A percentile compares a stretch with the other conserved stretches of the same genome.
These are phyloP conservation scores for Chenopodium quinoa DNA, from an alignment of 148 eudicot species.

Conservation along the genomic window DNA sequence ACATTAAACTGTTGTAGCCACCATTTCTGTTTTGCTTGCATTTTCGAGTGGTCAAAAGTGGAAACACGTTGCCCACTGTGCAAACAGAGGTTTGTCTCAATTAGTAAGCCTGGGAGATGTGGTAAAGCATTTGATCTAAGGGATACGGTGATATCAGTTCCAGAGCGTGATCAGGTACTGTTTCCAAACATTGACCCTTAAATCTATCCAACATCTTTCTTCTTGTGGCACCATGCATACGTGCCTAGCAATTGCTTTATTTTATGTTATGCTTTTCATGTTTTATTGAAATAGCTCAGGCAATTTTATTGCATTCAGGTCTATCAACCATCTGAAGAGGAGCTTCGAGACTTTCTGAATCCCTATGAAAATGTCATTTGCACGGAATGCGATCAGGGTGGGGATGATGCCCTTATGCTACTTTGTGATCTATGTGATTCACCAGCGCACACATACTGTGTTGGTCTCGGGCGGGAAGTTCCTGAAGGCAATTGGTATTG, in stretches of 20 bases:
- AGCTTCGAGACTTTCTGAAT: constrained; percentile 73
- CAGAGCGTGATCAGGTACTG: constrained; percentile 92
- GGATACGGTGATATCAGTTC: constrained; percentile 52
- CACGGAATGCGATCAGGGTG: constrained; percentile 88
- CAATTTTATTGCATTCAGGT: constrained; percentile 49
- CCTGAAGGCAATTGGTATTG: constrained; percentile 99
- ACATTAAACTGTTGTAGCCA: constrained; percentile 85
- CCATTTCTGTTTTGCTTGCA: constrained; percentile 88
- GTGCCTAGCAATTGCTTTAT: not conserved
- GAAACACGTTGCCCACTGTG: constrained; percentile 98
- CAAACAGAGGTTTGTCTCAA: constrained; percentile 78
- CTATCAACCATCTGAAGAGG: constrained; percentile 95
- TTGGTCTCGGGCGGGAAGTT: constrained; percentile 84
- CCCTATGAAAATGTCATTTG: constrained; percentile 84
- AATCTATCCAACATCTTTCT: constrained; percentile 7
- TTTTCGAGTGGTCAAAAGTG: constrained; percentile 98
- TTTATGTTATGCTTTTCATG: constrained; percentile 1
- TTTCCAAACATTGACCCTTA: constrained; percentile 1
- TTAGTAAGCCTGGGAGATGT: constrained; percentile 62
- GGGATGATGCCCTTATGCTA: constrained; percentile 91
- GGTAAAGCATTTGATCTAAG: constrained; percentile 44
- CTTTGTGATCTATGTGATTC: constrained; percentile 96
- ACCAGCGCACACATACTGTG: constrained; percentile 95
- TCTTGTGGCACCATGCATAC: not conserved
- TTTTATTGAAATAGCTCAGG: constrained; percentile 15